Percentiles rank a stretch among this genome's conserved stretches.
These are phyloP conservation scores for Rhizopogon vinicolor DNA, from an alignment of 768 basidiomycete genomes.

Conservation along the genomic window DNA sequence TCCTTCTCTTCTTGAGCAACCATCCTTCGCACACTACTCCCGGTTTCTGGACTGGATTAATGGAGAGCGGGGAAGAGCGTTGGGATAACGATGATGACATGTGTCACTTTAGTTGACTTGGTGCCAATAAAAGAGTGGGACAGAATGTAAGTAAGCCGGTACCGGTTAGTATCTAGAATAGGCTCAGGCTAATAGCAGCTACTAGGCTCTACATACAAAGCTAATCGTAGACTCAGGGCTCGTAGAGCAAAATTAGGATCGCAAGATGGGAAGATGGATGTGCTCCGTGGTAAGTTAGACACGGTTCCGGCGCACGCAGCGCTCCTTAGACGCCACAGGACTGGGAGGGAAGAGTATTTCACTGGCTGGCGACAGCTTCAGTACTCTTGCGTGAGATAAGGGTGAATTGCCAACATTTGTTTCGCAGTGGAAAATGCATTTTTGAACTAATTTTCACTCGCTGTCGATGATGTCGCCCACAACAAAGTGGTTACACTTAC, in stretches of 20 bases:
- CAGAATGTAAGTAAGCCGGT: neutral
- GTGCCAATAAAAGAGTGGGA: neutral
- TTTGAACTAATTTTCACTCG: conserved; percentile 12
- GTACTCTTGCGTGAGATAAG: neutral
- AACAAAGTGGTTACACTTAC: neutral
- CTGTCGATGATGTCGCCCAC: conserved; percentile 7
- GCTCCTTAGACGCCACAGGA: neutral
- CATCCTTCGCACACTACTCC: conserved; percentile 61
- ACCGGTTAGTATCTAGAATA: neutral
- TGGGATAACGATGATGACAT: conserved; percentile 13
- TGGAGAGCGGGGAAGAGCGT: conserved; percentile 2
- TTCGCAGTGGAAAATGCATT: conserved; percentile 5
- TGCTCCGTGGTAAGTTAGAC: neutral
- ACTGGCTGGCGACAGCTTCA: conserved; percentile 4
- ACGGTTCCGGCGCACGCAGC: conserved; percentile 2
- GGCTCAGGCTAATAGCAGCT: neutral
- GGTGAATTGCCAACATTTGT: conserved; percentile 5
- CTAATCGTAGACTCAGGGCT: too few species aligned
- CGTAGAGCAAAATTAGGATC: conserved; percentile 1
- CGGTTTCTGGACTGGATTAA: conserved; percentile 5
- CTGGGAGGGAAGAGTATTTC: conserved; percentile 3
- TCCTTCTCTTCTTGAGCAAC: conserved; percentile 82
- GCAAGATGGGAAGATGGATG: neutral
- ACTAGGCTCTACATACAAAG: neutral
- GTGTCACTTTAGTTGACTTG: neutral